Percentiles rank a stretch among this genome's conserved stretches.
Evolutionary conservation across 2,329 filamentous ascomycete genomes (phyloP).

Genomic region (Stachybotrys chlorohalonatus): DNA sequence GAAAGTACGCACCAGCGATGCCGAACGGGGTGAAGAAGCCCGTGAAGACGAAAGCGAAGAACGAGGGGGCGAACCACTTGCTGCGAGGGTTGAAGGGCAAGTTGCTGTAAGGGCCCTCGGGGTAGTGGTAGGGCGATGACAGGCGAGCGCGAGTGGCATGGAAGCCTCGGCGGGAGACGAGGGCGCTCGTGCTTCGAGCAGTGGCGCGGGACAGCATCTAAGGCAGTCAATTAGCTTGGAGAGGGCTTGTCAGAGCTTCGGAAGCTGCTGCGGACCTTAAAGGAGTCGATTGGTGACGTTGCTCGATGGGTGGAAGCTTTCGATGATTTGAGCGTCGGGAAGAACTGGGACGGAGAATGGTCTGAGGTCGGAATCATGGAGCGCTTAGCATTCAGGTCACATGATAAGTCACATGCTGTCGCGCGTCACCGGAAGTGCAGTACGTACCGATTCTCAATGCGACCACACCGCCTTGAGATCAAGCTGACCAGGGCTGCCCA

Average conservation of each 20-base stretch:
- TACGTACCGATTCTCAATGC: background rate
- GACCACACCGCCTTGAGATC: conserved; percentile 14
- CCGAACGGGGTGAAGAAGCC: conserved; percentile 55
- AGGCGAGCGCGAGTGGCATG: conserved; percentile 79
- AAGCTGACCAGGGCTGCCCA: background rate
- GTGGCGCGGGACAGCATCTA: conserved; percentile 79
- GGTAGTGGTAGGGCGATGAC: conserved; percentile 93
- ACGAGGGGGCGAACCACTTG: conserved; percentile 74
- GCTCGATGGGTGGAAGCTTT: conserved; percentile 12
- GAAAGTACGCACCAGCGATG: conserved; percentile 46
- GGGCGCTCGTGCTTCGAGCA: conserved; percentile 53
- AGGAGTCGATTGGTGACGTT: conserved; percentile 15
- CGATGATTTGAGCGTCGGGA: conserved; percentile 13
- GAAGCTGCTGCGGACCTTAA: conserved; percentile 14
- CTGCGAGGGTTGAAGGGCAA: conserved; percentile 94
- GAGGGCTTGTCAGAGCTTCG: background rate
- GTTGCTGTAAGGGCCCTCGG: conserved; percentile 90
- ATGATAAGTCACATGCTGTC: conserved; percentile 9
- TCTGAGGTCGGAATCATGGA: conserved; percentile 17
- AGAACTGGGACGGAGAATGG: conserved; percentile 19
- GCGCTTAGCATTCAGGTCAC: conserved; percentile 14
- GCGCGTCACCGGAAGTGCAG: background rate
- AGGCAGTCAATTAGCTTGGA: conserved; percentile 30
- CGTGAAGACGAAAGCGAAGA: conserved; percentile 60
- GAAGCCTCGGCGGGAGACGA: conserved; percentile 87